phyloP scores from a whole-genome alignment of 768 basidiomycete species.

The Termitomyces sp. region DNA sequence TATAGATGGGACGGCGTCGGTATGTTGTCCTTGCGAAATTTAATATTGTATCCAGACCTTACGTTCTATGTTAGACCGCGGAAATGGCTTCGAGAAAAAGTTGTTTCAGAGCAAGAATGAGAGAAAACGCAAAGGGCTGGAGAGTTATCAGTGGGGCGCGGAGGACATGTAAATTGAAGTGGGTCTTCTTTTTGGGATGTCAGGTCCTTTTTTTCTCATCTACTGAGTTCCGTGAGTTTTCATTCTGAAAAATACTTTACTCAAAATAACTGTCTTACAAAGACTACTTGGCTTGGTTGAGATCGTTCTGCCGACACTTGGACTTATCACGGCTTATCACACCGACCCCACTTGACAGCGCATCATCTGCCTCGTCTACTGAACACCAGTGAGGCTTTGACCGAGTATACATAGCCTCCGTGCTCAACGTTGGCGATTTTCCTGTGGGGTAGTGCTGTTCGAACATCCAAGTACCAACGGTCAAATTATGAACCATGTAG shows the following conservation, averaged over 20 bases:
- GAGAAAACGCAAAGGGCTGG: slow-evolving; percentile 60
- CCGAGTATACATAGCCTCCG: too few species aligned
- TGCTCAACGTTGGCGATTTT: not conserved
- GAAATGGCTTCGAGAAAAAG: slow-evolving; percentile 94
- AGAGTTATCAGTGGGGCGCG: slow-evolving; percentile 83
- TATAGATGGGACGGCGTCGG: slow-evolving; percentile 99
- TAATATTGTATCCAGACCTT: not conserved
- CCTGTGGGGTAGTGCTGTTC: too few species aligned
- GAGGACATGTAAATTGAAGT: slow-evolving; percentile 79
- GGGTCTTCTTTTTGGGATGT: not conserved
- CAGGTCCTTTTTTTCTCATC: not conserved
- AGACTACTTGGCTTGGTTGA: not conserved
- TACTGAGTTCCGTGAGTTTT: slow-evolving; percentile 7
- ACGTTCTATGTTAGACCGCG: slow-evolving; percentile 55
- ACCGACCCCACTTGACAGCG: not conserved
- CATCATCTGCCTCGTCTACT: not conserved
- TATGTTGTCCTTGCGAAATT: slow-evolving; percentile 31
- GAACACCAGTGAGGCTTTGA: not conserved
- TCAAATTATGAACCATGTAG: not conserved
- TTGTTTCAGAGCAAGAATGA: slow-evolving; percentile 83
- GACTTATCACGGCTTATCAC: not conserved
- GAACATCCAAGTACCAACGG: not conserved
- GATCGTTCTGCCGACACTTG: not conserved
- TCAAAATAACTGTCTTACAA: not conserved
- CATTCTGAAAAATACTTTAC: not conserved